Percentiles rank a stretch among this genome's conserved stretches.
Evolutionary conservation across 164 flowering plant genomes (phyloP).

Genomic region (Houttuynia cordata): DNA sequence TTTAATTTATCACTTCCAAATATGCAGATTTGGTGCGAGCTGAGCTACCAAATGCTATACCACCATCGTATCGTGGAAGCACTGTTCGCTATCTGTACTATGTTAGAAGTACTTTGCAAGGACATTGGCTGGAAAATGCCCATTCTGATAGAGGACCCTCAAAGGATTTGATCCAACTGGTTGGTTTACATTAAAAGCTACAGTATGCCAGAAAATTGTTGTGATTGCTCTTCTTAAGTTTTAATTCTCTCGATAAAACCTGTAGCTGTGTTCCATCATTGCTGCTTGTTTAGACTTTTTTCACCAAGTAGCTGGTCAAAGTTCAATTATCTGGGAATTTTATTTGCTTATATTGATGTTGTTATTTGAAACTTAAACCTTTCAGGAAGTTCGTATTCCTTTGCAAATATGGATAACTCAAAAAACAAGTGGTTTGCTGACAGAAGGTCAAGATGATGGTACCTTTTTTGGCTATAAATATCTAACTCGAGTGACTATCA

Average conservation of each 20-base stretch:
- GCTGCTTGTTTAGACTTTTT: neutral
- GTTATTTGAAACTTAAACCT: slow-evolving; percentile 5
- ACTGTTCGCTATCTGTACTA: slow-evolving; percentile 81
- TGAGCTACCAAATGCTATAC: slow-evolving; percentile 54
- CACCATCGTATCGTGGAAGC: slow-evolving; percentile 87
- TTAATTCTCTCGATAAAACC: too few relatives aligned
- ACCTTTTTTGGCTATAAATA: slow-evolving; percentile 5
- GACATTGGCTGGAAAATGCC: slow-evolving; percentile 63
- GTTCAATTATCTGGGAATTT: neutral
- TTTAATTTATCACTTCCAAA: neutral
- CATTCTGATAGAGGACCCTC: slow-evolving; percentile 30
- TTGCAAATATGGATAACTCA: slow-evolving; percentile 82
- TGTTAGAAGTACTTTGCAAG: slow-evolving; percentile 45
- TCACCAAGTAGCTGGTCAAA: neutral
- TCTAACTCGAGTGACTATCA: neutral
- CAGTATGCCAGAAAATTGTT: neutral
- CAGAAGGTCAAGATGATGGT: slow-evolving; percentile 51
- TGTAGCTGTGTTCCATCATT: neutral
- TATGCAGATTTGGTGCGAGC: slow-evolving; percentile 58
- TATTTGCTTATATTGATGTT: neutral
- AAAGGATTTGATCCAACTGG: slow-evolving; percentile 49
- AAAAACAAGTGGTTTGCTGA: slow-evolving; percentile 46
- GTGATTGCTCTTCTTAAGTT: too few relatives aligned
- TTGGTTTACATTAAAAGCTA: slow-evolving; percentile 19
- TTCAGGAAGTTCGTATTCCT: slow-evolving; percentile 80